Base-by-base conservation (phyloP, 2,329 filamentous ascomycete species). In the Hypoxylon sp. region DNA sequence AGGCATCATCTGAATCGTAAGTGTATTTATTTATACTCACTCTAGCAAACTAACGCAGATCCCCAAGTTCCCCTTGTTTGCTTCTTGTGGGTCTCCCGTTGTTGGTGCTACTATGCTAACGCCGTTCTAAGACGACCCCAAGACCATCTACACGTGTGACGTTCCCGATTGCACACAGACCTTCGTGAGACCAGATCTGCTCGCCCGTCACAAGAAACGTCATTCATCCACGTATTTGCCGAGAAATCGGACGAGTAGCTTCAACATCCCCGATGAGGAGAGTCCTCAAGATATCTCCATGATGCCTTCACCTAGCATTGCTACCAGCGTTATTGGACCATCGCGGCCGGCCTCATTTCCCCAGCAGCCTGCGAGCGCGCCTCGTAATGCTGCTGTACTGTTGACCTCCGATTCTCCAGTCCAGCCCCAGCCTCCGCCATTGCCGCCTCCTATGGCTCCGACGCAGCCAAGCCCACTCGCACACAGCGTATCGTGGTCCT, bases 1-100 rank as follows among this genome's bases (percentile, higher is more conserved):
- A 78, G 89, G 38, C 89, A 93, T 71, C 88, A 92, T 73, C 69
- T 93, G 66, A 93, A 93, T 67, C 89, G 89, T 91, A 78, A 71
- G 54, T n/a, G n/a, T n/a, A n/a, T n/a, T n/a, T n/a, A n/a, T n/a
- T n/a, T n/a, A n/a, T n/a, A n/a, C n/a, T n/a, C n/a, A n/a, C n/a
- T n/a, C n/a, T n/a, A n/a, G n/a, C n/a, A n/a, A n/a, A n/a, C n/a
- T n/a, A n/a, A n/a, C n/a, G n/a, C n/a, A n/a, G n/a, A n/a, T n/a
- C n/a, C n/a, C n/a, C n/a, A n/a, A n/a, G n/a, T n/a, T n/a, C n/a
- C n/a, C n/a, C n/a, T n/a, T n/a, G 8, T 32, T 13, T 7, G 15
- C 30, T 17, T 27, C 15, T 37, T 46, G 37, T 50, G 58, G 55
- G 51, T 56, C 35, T 49, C 13, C 34, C 51, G 52, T n/a, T n/a